Base-by-base conservation (phyloP, 305 asterid genomes). In the Solanum hybrid region DNA sequence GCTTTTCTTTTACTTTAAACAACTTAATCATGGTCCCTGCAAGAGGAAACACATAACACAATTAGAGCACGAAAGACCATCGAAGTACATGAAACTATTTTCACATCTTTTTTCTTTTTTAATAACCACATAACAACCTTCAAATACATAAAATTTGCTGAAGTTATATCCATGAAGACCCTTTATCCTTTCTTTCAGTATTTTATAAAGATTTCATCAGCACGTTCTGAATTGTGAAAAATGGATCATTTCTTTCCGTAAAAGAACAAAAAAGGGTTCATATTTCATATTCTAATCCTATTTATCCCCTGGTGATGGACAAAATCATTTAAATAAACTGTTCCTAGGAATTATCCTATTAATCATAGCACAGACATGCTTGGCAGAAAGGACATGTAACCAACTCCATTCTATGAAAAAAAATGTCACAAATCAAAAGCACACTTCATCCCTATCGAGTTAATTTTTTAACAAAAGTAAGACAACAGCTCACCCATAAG, bases 1-100 rank as follows among this genome's bases (percentile, higher is more conserved):
- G 90, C 16, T 88, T 88, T 79, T 88, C 90, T 77, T 88, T 88
- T 35, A 88, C 90, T 78, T 88, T 88, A 35, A 79, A 78, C 87
- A 88, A 76, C 90, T 57, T 88, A 88, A 78, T 79, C 90, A 88
- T 88, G 79, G 80, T 88, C 76, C 76, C 88, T 85, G 8, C 76
- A 85, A 31, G 76, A 85, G 31, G 13, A 57, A 57, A 57, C 11
- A 85, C 13, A 57, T 51, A 4, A 57, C 88, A 85, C 35, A 31
- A 31, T 22, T n/a, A 67, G n/a, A 85, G 88, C 76, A 85, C 0
- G 42, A 85, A 46, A 85, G 33, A 57, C 0, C 11, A 85, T 85
- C 8, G 0, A 85, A 85, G 76, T 85, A 8, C 88, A 57, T 85
- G n/a, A 31, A 11, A 22, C 31, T 85, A 6, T 20, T 85, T 22